A percentile compares a stretch with the other conserved stretches of the same genome.
These are phyloP conservation scores for Hamigera avellanea DNA, from an alignment of 495 filamentous ascomycete genomes.

Conservation along the genomic window DNA sequence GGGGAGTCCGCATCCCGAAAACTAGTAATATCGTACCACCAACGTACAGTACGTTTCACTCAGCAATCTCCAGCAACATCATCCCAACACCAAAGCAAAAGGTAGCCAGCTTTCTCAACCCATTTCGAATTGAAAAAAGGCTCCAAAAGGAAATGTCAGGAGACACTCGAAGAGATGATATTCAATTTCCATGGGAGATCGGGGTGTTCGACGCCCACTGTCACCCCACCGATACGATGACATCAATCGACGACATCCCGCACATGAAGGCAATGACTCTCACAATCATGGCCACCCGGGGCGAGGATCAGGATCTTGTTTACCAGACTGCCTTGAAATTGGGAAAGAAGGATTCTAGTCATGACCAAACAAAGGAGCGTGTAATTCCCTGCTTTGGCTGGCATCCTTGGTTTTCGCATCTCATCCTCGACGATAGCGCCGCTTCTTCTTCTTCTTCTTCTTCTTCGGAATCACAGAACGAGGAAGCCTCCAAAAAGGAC, in stretches of 20 bases:
- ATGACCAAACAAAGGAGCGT: slow-evolving; percentile 10
- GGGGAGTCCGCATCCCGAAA: no score
- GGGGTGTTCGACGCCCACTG: slow-evolving; percentile 91
- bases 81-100: no score
- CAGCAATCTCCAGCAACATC: no score
- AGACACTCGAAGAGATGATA: slow-evolving; percentile 6
- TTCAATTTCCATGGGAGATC: slow-evolving; percentile 67
- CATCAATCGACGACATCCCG: slow-evolving; percentile 52
- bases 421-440: slow-evolving; percentile 56
- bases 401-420: slow-evolving; percentile 97
- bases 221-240: slow-evolving; percentile 95
- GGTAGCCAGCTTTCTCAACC: no score
- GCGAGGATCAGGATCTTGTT: slow-evolving; percentile 80
- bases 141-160: slow-evolving; percentile 7
- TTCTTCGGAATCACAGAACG: slow-evolving; percentile 6
- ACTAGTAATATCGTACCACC: no score
- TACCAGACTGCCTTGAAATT: slow-evolving; percentile 41
- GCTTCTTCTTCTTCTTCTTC: slow-evolving; percentile 17
- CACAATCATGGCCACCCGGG: slow-evolving; percentile 82
- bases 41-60: no score
- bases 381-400: slow-evolving; percentile 88
- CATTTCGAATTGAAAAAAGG: no score
- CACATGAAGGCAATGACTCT: slow-evolving; percentile 66
- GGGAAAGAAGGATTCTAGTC: slow-evolving; percentile 6
- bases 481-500: not conserved